Conservation (phyloP, 768 basidiomycete species). For the Psilocybe tampanensis region DNA sequence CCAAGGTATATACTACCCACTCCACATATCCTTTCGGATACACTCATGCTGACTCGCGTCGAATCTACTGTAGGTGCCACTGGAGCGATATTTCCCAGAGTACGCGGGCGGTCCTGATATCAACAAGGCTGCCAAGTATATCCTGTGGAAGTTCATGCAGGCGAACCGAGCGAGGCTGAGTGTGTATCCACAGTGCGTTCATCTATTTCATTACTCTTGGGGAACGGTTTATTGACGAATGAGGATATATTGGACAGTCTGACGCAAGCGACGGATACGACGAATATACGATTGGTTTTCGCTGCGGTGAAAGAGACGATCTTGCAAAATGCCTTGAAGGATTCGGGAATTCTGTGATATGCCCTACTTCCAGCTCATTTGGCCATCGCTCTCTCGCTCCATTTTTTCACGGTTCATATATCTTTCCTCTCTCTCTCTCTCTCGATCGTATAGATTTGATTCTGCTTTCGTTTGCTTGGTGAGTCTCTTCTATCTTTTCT, state of each 20-base stretch:
- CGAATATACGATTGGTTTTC: constrained; percentile 80
- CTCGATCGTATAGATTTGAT: neutral
- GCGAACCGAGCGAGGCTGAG: constrained; percentile 66
- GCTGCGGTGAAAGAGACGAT: constrained; percentile 95
- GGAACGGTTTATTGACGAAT: neutral
- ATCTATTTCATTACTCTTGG: constrained; percentile 17
- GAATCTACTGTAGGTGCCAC: constrained; percentile 51
- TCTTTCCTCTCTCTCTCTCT: neutral
- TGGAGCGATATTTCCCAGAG: constrained; percentile 84
- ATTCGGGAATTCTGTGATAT: constrained; percentile 72
- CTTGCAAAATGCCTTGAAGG: constrained; percentile 83
- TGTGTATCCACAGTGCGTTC: constrained; percentile 85
- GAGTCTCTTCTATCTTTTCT: neutral
- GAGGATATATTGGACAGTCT: constrained; percentile 44
- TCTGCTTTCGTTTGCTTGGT: neutral
- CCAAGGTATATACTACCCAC: constrained; percentile 37
- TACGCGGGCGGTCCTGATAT: constrained; percentile 89
- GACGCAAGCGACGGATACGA: constrained; percentile 89
- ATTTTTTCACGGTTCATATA: neutral
- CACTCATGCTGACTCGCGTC: neutral
- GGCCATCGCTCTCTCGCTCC: neutral
- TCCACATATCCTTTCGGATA: neutral
- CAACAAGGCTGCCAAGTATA: constrained; percentile 94
- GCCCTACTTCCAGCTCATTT: neutral
- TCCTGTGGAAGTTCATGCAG: constrained; percentile 94